Evolutionary conservation across 2,329 filamentous ascomycete species (phyloP).

Genomic region (Cyphellophora attinorum): DNA sequence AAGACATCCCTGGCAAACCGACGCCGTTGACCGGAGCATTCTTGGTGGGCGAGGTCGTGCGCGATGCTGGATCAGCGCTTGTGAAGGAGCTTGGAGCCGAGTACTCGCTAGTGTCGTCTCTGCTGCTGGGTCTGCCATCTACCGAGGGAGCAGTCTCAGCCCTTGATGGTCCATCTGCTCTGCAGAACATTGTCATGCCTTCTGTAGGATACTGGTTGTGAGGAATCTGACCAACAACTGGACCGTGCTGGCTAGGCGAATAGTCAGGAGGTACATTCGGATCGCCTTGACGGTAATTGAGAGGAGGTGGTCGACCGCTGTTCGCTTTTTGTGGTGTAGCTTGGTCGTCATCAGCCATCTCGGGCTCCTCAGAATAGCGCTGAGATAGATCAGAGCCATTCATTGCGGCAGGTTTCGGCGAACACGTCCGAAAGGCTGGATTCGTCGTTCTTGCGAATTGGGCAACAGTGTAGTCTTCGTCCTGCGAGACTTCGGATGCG

Average conservation of each 20-base stretch:
- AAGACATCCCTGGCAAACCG: slow-evolving; percentile 35
- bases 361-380: slow-evolving; percentile 13
- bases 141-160: slow-evolving; percentile 56
- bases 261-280: slow-evolving; percentile 33
- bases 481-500: slow-evolving; percentile 73
- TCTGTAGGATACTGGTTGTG: slow-evolving; percentile 92
- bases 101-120: slow-evolving; percentile 83
- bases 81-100: slow-evolving; percentile 84
- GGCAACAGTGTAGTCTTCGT: slow-evolving; percentile 89
- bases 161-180: slow-evolving; percentile 60
- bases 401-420: slow-evolving; percentile 81
- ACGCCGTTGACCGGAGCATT: slow-evolving; percentile 27
- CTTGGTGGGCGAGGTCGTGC: slow-evolving; percentile 66
- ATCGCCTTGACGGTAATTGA: slow-evolving; percentile 15
- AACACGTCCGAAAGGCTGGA: slow-evolving; percentile 89
- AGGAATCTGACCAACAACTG: slow-evolving; percentile 61
- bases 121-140: slow-evolving; percentile 63
- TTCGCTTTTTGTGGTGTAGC: slow-evolving; percentile 13
- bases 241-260: slow-evolving; percentile 51
- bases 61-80: slow-evolving; percentile 69
- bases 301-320: slow-evolving; percentile 16
- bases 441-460: slow-evolving; percentile 95
- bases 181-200: slow-evolving; percentile 95
- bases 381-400: slow-evolving; percentile 8
- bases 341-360: slow-evolving; percentile 8